These are phyloP conservation scores for Xylaria telfairii DNA, from an alignment of 495 filamentous ascomycete genomes.

Conservation along the genomic window DNA sequence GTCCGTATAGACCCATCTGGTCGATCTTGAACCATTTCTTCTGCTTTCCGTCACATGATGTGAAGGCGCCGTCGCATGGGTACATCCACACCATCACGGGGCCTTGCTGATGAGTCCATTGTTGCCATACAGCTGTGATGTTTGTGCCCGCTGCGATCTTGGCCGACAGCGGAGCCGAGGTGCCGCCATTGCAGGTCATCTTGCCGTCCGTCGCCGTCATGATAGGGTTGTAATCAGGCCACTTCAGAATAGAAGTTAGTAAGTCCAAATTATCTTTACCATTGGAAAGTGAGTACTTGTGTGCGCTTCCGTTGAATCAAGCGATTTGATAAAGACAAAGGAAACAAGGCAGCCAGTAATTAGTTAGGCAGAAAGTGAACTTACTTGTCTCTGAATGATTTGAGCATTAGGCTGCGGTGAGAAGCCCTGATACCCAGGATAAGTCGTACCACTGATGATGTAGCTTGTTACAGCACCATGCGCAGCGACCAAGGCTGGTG, in stretches of 20 bases:
- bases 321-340: not conserved
- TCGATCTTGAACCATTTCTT: conserved; percentile 68
- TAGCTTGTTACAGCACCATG: conserved; percentile 66
- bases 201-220: conserved; percentile 45
- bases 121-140: conserved; percentile 58
- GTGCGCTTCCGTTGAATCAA: not conserved
- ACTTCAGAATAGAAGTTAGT: conserved; percentile 37
- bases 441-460: conserved; percentile 57
- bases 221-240: conserved; percentile 61
- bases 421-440: conserved; percentile 59
- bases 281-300: too few species aligned
- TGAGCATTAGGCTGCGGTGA: conserved; percentile 50
- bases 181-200: conserved; percentile 64
- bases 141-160: conserved; percentile 52
- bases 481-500: conserved; percentile 49
- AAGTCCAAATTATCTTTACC: not conserved
- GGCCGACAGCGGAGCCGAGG: conserved; percentile 50
- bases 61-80: conserved; percentile 55
- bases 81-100: conserved; percentile 64
- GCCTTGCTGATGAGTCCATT: conserved; percentile 65
- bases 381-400: conserved; percentile 55
- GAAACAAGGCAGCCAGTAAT: too few species aligned
- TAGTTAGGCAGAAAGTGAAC: not conserved
- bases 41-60: conserved; percentile 51
- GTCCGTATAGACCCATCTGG: conserved; percentile 55